These are phyloP conservation scores for Tulasnella sp. DNA, from an alignment of 768 basidiomycete species.

Conservation along the genomic window DNA sequence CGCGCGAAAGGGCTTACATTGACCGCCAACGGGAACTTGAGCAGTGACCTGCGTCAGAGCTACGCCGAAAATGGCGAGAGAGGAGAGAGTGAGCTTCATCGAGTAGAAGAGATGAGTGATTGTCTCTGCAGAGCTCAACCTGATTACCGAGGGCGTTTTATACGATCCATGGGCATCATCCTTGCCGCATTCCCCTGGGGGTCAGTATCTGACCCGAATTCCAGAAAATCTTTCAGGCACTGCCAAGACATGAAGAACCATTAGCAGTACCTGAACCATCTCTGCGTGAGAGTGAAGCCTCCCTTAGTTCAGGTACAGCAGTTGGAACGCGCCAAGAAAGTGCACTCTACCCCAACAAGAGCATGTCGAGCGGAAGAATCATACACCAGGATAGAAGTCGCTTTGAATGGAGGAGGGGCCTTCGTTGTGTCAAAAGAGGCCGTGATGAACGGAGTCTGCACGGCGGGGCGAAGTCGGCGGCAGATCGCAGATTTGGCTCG, in stretches of 20 bases:
- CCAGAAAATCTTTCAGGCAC: background rate
- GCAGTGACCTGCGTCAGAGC: background rate
- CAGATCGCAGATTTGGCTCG: constrained; percentile 1
- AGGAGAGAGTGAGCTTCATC: constrained; percentile 6
- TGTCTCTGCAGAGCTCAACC: background rate
- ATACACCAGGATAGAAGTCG: background rate
- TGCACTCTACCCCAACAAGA: background rate
- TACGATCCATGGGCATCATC: background rate
- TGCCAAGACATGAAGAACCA: background rate
- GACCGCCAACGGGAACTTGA: background rate
- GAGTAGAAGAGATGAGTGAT: background rate
- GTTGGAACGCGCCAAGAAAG: background rate
- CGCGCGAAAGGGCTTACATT: background rate
- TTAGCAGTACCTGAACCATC: background rate
- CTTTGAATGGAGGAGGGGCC: background rate
- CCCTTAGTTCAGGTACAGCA: background rate
- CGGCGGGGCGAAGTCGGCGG: background rate
- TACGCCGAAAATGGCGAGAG: background rate
- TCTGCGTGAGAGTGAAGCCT: background rate
- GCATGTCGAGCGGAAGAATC: background rate
- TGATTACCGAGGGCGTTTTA: background rate
- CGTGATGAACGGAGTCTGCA: background rate
- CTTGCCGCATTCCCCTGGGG: background rate
- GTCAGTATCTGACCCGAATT: background rate
- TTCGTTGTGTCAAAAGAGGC: background rate